Conservation (phyloP, 2,329 filamentous ascomycete species). For the Epichloe sp. region DNA sequence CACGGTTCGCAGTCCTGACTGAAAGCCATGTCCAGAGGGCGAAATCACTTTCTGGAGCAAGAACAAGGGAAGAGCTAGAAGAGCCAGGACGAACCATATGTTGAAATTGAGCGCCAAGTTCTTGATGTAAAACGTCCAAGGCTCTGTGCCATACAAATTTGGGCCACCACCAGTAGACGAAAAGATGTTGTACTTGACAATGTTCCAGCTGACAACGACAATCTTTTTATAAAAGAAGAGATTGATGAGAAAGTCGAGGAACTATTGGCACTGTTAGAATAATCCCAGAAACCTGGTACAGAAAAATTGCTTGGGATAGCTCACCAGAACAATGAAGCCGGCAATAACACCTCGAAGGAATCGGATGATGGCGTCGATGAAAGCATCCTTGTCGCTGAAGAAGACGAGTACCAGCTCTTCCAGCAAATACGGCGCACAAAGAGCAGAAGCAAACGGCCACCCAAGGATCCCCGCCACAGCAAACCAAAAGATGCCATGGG, state of each 20-base stretch:
- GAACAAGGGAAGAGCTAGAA: constrained; percentile 63
- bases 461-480: constrained; percentile 73
- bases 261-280: constrained; percentile 28
- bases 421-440: constrained; percentile 66
- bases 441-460: constrained; percentile 84
- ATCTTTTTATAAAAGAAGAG: constrained; percentile 74
- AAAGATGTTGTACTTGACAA: constrained; percentile 92
- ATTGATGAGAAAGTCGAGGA: constrained; percentile 58
- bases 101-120: constrained; percentile 94
- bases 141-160: constrained; percentile 87
- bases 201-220: constrained; percentile 75
- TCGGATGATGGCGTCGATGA: constrained; percentile 46
- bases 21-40: constrained; percentile 46
- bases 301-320: constrained; percentile 11
- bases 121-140: constrained; percentile 91
- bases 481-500: constrained; percentile 81
- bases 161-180: constrained; percentile 72
- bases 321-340: constrained; percentile 56
- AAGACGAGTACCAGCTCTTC: constrained; percentile 56
- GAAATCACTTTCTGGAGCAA: constrained; percentile 56
- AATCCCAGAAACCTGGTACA: no score
- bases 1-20: constrained; percentile 60
- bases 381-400: constrained; percentile 41
- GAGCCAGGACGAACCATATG: constrained; percentile 74
- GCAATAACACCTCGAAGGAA: constrained; percentile 55